A percentile compares a stretch with the other conserved stretches of the same genome.
Conservation (phyloP, 2,329 filamentous ascomycete species). For the Penicillium olsonii region DNA sequence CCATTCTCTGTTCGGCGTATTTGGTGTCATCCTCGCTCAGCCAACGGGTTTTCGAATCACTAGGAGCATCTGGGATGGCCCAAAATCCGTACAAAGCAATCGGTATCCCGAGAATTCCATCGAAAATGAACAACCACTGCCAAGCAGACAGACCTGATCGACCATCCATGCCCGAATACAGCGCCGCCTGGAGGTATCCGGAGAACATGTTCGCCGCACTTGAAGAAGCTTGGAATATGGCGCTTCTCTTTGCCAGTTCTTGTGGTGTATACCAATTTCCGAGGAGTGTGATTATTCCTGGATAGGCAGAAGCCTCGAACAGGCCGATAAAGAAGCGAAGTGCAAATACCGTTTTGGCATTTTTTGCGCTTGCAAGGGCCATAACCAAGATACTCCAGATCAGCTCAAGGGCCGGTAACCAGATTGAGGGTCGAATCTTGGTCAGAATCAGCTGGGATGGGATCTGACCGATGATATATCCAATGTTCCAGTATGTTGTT, state of each 20-base stretch:
- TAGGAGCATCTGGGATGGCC: constrained; percentile 33
- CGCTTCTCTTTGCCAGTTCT: constrained; percentile 28
- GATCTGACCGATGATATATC: constrained; percentile 40
- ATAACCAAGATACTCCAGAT: constrained; percentile 29
- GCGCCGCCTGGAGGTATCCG: constrained; percentile 5
- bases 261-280: constrained; percentile 23
- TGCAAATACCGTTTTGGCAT: constrained; percentile 36
- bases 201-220: constrained; percentile 37
- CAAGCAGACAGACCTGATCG: constrained; percentile 20
- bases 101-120: constrained; percentile 20
- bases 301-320: constrained; percentile 33
- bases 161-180: constrained; percentile 17
- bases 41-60: neutral
- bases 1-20: constrained; percentile 6
- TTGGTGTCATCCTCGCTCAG: constrained; percentile 12
- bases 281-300: constrained; percentile 36
- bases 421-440: constrained; percentile 20
- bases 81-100: constrained; percentile 41
- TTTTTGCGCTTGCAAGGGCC: constrained; percentile 29
- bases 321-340: constrained; percentile 42
- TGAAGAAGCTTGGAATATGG: constrained; percentile 50
- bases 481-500: constrained; percentile 45
- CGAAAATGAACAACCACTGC: constrained; percentile 29
- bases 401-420: constrained; percentile 24
- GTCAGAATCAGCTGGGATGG: constrained; percentile 21